Evolutionary conservation across 2,329 filamentous ascomycete species (phyloP).

Genomic region (Xylariaceae sp.): DNA sequence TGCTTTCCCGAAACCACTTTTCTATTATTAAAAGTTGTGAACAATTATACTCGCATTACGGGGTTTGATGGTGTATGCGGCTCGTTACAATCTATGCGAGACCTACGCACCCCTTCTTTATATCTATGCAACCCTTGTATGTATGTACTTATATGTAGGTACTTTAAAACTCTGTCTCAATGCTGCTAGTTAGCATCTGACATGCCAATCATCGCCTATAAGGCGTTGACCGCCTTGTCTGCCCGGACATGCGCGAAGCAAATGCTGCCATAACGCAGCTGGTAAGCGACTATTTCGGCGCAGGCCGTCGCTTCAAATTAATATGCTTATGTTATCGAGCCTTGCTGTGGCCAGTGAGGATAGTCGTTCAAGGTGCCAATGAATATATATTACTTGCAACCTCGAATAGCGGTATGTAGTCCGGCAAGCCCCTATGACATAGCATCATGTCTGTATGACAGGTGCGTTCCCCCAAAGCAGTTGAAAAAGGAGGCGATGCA

Average conservation of each 20-base stretch:
- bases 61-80: background rate
- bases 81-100: constrained; percentile 9
- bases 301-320: constrained; percentile 22
- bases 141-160: too few species aligned
- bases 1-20: constrained; percentile 9
- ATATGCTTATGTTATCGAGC: constrained; percentile 21
- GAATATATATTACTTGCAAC: background rate
- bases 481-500: constrained; percentile 23
- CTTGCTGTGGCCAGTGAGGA: constrained; percentile 18
- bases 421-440: constrained; percentile 9
- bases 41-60: background rate
- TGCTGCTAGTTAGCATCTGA: background rate
- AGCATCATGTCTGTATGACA: constrained; percentile 15
- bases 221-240: constrained; percentile 20
- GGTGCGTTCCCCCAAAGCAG: constrained; percentile 16
- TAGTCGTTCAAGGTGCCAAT: constrained; percentile 13
- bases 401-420: background rate
- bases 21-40: background rate
- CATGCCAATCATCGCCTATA: constrained; percentile 6
- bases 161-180: constrained; percentile 10
- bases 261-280: constrained; percentile 16
- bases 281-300: constrained; percentile 14
- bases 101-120: constrained; percentile 13
- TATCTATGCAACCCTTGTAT: background rate
- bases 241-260: constrained; percentile 26